phyloP scores from a whole-genome alignment of 306 rosid genomes.

The Prunus kanzakura region DNA sequence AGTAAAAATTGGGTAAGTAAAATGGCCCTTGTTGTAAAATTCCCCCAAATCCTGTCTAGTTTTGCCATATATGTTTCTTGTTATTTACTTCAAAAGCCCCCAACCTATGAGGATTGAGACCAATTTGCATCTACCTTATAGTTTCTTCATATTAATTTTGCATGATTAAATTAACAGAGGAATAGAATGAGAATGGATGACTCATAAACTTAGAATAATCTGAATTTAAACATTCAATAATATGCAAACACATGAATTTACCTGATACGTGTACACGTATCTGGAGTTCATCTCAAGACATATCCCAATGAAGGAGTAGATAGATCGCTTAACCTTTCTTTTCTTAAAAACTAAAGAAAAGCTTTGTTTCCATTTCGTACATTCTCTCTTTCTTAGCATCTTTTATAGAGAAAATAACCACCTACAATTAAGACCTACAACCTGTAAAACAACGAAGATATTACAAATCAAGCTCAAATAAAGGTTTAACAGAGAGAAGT shows the following conservation, averaged over 20 bases:
- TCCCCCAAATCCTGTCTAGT: background rate
- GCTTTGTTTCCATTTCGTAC: background rate
- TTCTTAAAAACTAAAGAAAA: background rate
- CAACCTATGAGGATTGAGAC: background rate
- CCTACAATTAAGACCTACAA: background rate
- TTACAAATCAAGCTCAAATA: background rate
- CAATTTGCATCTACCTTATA: background rate
- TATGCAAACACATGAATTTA: background rate
- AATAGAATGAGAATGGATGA: background rate
- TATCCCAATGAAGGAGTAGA: background rate
- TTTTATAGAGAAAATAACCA: background rate
- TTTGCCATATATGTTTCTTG: background rate
- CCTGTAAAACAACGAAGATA: background rate
- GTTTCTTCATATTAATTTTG: too few relatives aligned
- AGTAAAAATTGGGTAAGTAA: background rate
- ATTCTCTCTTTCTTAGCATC: background rate
- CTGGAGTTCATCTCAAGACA: background rate
- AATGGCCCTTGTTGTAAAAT: background rate
- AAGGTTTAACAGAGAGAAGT: background rate
- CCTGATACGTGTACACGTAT: background rate
- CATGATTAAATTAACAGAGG: too few relatives aligned
- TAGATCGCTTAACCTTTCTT: background rate
- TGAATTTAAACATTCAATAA: too few relatives aligned
- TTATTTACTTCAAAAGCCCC: background rate
- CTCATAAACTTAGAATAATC: too few relatives aligned